These are phyloP conservation scores for Colletotrichum eremochloae DNA, from an alignment of 2,329 filamentous ascomycete species.

Conservation along the genomic window DNA sequence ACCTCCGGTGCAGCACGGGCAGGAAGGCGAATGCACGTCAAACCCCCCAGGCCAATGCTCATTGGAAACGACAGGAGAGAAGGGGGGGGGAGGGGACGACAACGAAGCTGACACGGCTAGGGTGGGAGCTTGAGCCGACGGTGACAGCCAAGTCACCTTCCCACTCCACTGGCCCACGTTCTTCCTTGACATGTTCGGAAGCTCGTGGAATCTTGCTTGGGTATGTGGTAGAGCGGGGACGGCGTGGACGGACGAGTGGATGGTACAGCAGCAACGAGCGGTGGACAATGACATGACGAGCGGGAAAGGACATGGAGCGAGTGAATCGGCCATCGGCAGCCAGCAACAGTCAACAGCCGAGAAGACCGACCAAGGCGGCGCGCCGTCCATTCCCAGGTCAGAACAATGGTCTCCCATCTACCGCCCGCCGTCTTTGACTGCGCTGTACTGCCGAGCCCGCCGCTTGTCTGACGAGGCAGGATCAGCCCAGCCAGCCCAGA, in stretches of 20 bases:
- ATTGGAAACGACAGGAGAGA: slow-evolving; percentile 35
- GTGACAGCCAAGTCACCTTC: slow-evolving; percentile 31
- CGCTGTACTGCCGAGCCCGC: background rate
- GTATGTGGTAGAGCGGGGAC: slow-evolving; percentile 29
- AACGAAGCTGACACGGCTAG: slow-evolving; percentile 25
- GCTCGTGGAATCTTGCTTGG: slow-evolving; percentile 36
- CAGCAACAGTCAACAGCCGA: background rate
- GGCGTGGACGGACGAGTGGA: slow-evolving; percentile 23
- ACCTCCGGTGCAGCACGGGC: slow-evolving; percentile 21
- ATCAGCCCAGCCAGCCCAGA: background rate
- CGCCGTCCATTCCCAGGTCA: too few species aligned
- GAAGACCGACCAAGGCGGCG: too few species aligned
- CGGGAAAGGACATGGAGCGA: background rate
- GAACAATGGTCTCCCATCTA: too few species aligned
- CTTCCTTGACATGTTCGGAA: slow-evolving; percentile 35
- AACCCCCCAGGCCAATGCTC: slow-evolving; percentile 14
- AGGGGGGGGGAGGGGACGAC: background rate
- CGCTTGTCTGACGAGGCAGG: background rate
- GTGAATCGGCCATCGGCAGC: slow-evolving; percentile 23
- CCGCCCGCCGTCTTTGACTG: too few species aligned
- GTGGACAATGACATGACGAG: slow-evolving; percentile 11
- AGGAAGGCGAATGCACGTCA: slow-evolving; percentile 38
- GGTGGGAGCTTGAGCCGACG: slow-evolving; percentile 2
- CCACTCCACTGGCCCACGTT: slow-evolving; percentile 40
- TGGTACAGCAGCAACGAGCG: slow-evolving; percentile 33